Base-by-base conservation (phyloP, 2,329 filamentous ascomycete species). In the Pseudocercospora fuligena region DNA sequence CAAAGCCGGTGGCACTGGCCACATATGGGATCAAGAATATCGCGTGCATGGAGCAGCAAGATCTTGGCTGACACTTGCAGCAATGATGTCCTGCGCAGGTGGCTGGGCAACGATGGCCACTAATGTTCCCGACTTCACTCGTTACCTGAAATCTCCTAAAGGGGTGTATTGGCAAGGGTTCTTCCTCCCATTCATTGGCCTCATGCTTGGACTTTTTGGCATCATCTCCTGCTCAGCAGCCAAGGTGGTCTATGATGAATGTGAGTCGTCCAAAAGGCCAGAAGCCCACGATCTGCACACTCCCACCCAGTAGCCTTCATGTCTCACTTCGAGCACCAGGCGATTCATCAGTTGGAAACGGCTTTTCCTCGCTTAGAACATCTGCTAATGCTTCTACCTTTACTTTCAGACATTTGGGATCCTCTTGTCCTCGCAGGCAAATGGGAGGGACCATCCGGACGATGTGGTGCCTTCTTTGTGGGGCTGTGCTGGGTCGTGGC, bases 151-250 rank as follows among this genome's bases (percentile, higher is more conserved):
- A 57, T 70, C 63, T 25, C 72, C 73, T 11, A 69, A 68, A n/a
- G 75, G 73, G 11, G 73, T 76, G 31, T 77, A 80, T 63, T 73
- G 79, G 66, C 78, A 81, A 66, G 73, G 76, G 2, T 66, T 79
- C 21, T 76, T 80, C 66, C 78, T 87, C 2, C 85, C 85, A 1
- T 73, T 85, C 5, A 77, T 86, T 67, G 86, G 84, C 21, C 60
- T 73, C 12, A 72, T 75, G 83, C 73, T 78, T 79, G 67, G 86
- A 81, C 75, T 86, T 64, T 73, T 72, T 23, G 88, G 88, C 33
- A 88, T 89, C 71, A 82, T 88, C 46, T 85, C 86, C 19, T 86
- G 87, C 0, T 85, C 84, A 0, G 86, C 87, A 7, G 82, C 82
- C 36, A 81, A 82, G 43, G 82, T 86, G 12, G 82, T 85, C 63